Evolutionary conservation across 352 stramenopile species (phyloP), one percentile per base, ranked within the genome.

Genomic region (Aphanomyces astaci): DNA sequence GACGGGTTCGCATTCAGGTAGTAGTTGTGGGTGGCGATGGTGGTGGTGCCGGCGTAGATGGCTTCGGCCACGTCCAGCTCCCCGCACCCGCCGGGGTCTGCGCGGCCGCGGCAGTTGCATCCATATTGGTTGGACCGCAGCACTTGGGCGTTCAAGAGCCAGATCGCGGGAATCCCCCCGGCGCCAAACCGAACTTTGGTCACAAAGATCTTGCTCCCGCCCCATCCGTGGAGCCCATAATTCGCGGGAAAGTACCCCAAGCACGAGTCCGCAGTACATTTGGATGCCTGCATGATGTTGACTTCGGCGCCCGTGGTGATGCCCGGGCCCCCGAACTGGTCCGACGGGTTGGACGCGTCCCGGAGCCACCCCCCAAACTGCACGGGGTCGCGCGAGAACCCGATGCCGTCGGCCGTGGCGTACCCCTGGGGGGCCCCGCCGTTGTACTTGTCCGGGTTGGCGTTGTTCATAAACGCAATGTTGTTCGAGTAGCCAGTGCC

Each of bases 21-120:
- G 76, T 90, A 90, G 73, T 88, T 85, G 71, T 90, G 82, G 2
- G 82, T 88, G 24, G 80, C 75, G n/a, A 90, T 73, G 57, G 80
- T 78, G 10, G 62, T 68, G 17, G 71, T 70, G 76, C 84, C 86
- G 33, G 78, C 86, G 70, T 86, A 77, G 30, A 90, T 87, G 13
- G 87, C 82, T 64, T 90, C 82, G 39, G 82, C 82, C 24, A 88
- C 78, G 60, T 88, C 82, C 22, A 90, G 76, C 46, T 91, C 82
- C 57, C 82, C 82, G 53, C 82, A 91, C 67, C 81, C 82, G 49
- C 82, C 82, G 15, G 75, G 72, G 2, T 70, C 64, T 0, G 79
- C 79, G 10, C 73, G 76, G 52, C 79, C 77, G 53, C 82, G 82
- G 76, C 82, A 91, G 72, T 89, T 90, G 77, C 82, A 89, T 45